Evolutionary conservation across 2,329 filamentous ascomycete genomes (phyloP), one percentile per base, ranked within the genome.

Genomic region (Scedosporium dehoogii): DNA sequence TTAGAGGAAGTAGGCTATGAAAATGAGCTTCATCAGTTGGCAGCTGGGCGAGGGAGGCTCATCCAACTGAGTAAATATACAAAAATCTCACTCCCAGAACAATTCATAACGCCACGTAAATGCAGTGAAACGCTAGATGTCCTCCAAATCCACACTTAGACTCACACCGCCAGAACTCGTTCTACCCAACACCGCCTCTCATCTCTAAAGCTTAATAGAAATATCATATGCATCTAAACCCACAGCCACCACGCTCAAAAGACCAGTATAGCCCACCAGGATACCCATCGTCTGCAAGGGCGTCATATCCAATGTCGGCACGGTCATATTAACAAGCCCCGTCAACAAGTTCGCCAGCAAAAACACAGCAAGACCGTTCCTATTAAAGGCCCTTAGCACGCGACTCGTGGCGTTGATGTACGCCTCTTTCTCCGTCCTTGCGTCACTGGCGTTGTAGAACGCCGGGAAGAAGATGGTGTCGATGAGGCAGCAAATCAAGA

Each of bases 281-380:
- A 97, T 85, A 0, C 73, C 86, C 85, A 96, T 90, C 0, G 92
- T 85, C 62, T 77, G 73, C 3, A 81, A 68, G 7, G 84, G 82
- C 4, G 79, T 80, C 66, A 89, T 85, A 71, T 93, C 83, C 66
- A 97, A 75, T 2, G 94, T 99, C 46, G 88, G 87, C 62, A 97
- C 74, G 3, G 87, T 90, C 80, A 99, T 79, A 72, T 99, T 99
- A 61, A 97, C 88, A 16, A 91, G 71, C 0, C 94, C 94, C 0
- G 94, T 99, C 65, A 96, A 74, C 57, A 99, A 74, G 71, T 99
- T 99, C 2, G 94, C 92, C 44, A 92, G 70, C 63, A 99, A 74
- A 71, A 99, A 99, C 0, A 97, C 75, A 0, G 85, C 85, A 57
- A 99, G 78, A 0, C 94, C 92, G 69, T 97, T 97, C 61, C 89